Conservation (phyloP, 495 filamentous ascomycete species). For the Collariella sp. region DNA sequence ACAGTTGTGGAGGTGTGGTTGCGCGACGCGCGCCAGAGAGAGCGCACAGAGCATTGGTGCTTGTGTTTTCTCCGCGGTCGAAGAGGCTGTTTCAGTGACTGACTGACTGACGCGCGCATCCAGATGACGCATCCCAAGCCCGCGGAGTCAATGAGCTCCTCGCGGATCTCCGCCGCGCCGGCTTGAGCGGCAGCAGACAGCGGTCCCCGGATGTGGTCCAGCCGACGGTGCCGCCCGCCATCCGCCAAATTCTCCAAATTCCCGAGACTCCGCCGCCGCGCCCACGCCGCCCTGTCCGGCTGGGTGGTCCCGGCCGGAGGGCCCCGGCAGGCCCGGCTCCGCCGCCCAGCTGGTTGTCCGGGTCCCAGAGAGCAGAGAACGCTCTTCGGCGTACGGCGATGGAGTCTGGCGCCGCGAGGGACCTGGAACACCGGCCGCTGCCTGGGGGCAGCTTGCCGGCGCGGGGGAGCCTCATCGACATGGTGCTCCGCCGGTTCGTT, state of each 20-base stretch:
- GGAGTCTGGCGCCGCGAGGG: neutral
- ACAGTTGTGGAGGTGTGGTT: neutral
- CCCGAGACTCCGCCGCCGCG: conserved; percentile 60
- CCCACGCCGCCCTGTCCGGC: conserved; percentile 47
- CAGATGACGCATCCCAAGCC: conserved; percentile 9
- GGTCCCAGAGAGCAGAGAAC: neutral
- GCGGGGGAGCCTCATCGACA: conserved; percentile 47
- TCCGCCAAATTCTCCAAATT: conserved; percentile 55
- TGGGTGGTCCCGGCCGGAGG: conserved; percentile 37
- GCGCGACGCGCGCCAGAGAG: too few relatives aligned
- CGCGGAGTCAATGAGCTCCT: conserved; percentile 46
- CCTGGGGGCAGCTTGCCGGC: conserved; percentile 32
- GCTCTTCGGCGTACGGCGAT: neutral
- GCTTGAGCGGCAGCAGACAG: conserved; percentile 13
- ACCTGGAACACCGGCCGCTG: conserved; percentile 21
- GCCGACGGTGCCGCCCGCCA: conserved; percentile 41
- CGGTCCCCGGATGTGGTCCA: conserved; percentile 15
- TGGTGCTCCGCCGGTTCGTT: conserved; percentile 51
- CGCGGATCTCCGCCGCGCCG: conserved; percentile 37
- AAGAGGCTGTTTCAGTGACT: conserved; percentile 3
- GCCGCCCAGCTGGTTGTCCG: conserved; percentile 59
- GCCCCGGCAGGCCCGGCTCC: conserved; percentile 58
- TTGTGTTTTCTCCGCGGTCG: neutral
- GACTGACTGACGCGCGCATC: conserved; percentile 6
- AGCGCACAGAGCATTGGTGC: neutral